Base-by-base conservation (phyloP, 768 basidiomycete species). In the Podaxis sp. region DNA sequence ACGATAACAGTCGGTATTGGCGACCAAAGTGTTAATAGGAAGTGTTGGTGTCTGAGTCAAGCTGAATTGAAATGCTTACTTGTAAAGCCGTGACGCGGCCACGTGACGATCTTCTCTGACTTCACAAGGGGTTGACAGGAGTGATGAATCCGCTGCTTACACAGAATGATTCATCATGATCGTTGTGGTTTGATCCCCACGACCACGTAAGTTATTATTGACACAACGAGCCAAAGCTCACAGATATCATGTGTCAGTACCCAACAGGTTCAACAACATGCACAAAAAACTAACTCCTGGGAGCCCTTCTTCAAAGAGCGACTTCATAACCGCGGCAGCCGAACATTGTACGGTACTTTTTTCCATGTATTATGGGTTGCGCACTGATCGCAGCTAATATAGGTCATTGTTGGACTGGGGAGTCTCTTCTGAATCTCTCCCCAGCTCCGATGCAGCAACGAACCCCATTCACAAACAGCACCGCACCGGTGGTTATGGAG, bases 31-130 rank as follows among this genome's bases (percentile, higher is more conserved):
- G 60, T 36, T 41, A 41, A 26, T 56, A 64, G 44, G 33, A 52
- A 60, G 33, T 57, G n/a, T 36, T 49, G 26, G 54, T 26, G 24
- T 55, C 50, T 61, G 55, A 60, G 56, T 60, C 41, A 61, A 54
- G 63, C 49, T 61, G 49, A 36, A 57, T 52, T 33, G 33, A 33
- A 8, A 33, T 33, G 33, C 33, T 33, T 33, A 33, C 59, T 17
- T 22, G 59, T 52, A 52, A 67, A 50, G 33, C 11, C 40, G 41
- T 56, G 56, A 63, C 64, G 52, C 37, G 44, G 26, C 30, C 64
- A 65, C 64, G 59, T 64, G 64, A 64, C 38, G 36, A 17, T 24
- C n/a, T 56, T 20, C 36, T 20, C 37, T 24, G 22, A 20, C 38
- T 7, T 5, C 13, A 3, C 37, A n/a, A 40, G 11, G 20, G 20